These are phyloP conservation scores for Hordeum vulgare DNA, from an alignment of 176 grass and related monocot species.

Conservation along the genomic window DNA sequence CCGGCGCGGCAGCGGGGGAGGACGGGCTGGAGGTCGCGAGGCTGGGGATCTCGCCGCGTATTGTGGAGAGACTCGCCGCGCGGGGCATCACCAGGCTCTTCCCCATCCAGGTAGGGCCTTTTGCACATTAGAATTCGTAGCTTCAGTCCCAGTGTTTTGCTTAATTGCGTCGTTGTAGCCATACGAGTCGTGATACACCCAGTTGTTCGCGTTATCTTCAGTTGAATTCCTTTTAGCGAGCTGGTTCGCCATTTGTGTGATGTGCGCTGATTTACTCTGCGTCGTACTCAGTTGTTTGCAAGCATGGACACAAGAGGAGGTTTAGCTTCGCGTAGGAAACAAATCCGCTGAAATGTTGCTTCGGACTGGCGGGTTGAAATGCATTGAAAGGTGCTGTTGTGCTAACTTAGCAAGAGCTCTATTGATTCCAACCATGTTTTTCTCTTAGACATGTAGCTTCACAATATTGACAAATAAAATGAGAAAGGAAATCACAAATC, in stretches of 20 bases:
- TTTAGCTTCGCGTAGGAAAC: not conserved
- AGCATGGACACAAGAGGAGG: not conserved
- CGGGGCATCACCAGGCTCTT: constrained; percentile 83
- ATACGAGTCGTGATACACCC: no score
- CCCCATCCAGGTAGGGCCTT: constrained; percentile 68
- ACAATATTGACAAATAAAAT: not conserved
- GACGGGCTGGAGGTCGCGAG: constrained; percentile 63
- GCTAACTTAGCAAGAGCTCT: not conserved
- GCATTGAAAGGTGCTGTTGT: not conserved
- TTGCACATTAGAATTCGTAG: not conserved
- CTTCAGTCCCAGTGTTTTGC: not conserved
- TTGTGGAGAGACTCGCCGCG: constrained; percentile 61
- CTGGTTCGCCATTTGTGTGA: not conserved
- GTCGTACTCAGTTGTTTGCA: not conserved
- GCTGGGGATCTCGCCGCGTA: constrained; percentile 70
- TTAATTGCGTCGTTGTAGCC: not conserved
- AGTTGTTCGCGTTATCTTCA: no score
- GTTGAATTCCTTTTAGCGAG: not conserved
- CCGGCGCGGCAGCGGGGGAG: constrained; percentile 4
- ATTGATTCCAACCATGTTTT: not conserved
- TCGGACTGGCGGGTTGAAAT: not conserved
- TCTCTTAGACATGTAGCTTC: not conserved
- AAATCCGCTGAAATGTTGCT: not conserved
- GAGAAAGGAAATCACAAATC: not conserved
- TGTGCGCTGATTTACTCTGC: not conserved